Evolutionary conservation across 2,329 filamentous ascomycete species (phyloP).

Genomic region (Colletotrichum falcatum): DNA sequence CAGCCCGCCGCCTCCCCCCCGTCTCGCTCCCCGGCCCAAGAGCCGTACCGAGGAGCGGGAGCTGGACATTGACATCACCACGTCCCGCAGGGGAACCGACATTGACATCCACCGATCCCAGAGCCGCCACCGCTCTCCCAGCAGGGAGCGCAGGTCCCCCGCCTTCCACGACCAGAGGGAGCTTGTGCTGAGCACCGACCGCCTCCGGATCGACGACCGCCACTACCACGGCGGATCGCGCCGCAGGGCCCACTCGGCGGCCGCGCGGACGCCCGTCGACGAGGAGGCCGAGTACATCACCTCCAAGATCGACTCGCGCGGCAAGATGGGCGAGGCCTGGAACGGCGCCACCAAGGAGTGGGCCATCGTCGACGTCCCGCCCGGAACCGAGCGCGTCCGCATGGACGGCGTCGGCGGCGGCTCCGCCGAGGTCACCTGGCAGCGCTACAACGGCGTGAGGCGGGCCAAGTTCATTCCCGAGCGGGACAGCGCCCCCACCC

Average conservation of each 20-base stretch:
- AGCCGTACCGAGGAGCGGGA: constrained; percentile 61
- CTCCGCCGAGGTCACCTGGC: constrained; percentile 82
- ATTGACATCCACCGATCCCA: constrained; percentile 64
- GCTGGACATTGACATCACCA: constrained; percentile 72
- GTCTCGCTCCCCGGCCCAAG: constrained; percentile 59
- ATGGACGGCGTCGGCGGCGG: constrained; percentile 84
- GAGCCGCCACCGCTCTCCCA: constrained; percentile 50
- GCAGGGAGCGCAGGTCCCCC: constrained; percentile 55
- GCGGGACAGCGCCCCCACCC: constrained; percentile 60
- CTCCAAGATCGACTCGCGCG: constrained; percentile 67
- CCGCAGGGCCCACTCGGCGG: constrained; percentile 65
- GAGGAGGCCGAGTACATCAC: constrained; percentile 75
- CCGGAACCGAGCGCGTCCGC: constrained; percentile 83
- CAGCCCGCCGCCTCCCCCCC: constrained; percentile 63
- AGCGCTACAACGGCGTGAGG: constrained; percentile 82
- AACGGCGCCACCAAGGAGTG: constrained; percentile 81
- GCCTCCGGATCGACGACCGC: constrained; percentile 58
- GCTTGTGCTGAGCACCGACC: constrained; percentile 70
- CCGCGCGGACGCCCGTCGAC: constrained; percentile 57
- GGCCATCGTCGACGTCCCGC: constrained; percentile 86
- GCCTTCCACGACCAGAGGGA: constrained; percentile 65
- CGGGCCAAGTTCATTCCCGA: constrained; percentile 80
- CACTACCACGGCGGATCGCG: constrained; percentile 53
- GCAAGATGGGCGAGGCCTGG: constrained; percentile 78
- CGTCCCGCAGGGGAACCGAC: constrained; percentile 66